Conservation (phyloP, 306 rosid species). For the Sphenostylis stenocarpa region DNA sequence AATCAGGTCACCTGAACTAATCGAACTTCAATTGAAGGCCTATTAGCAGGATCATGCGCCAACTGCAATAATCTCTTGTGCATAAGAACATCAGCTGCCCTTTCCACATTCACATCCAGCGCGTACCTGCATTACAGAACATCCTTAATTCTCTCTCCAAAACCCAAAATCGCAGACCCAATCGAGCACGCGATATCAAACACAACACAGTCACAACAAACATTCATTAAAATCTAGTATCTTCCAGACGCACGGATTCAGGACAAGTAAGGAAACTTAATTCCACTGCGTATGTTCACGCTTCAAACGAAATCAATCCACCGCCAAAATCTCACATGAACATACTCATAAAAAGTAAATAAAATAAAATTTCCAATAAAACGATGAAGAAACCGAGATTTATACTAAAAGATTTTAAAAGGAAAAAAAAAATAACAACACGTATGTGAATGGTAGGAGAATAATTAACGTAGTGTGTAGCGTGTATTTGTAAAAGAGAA, state of each 20-base stretch:
- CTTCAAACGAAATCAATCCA: constrained; percentile 25
- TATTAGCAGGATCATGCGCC: constrained; percentile 84
- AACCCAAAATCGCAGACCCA: constrained; percentile 6
- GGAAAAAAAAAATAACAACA: no score
- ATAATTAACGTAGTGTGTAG: not conserved
- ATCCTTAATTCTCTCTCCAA: constrained; percentile 35
- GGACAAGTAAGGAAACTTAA: not conserved
- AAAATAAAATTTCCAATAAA: not conserved
- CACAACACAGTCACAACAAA: constrained; percentile 6
- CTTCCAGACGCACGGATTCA: not conserved
- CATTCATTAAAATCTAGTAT: not conserved
- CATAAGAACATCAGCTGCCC: constrained; percentile 95
- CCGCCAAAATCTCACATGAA: not conserved
- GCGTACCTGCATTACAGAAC: constrained; percentile 68
- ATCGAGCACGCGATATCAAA: constrained; percentile 1
- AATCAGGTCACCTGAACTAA: constrained; percentile 78
- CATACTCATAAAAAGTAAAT: not conserved
- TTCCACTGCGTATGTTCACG: not conserved
- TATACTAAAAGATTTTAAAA: no score
- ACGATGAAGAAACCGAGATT: not conserved
- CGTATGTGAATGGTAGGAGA: not conserved
- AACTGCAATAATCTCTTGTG: constrained; percentile 81
- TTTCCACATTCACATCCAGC: constrained; percentile 93
- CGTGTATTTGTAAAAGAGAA: not conserved
- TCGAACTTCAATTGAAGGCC: constrained; percentile 95